Conservation (phyloP, 495 filamentous ascomycete genomes). For the Daldinia childiae region DNA sequence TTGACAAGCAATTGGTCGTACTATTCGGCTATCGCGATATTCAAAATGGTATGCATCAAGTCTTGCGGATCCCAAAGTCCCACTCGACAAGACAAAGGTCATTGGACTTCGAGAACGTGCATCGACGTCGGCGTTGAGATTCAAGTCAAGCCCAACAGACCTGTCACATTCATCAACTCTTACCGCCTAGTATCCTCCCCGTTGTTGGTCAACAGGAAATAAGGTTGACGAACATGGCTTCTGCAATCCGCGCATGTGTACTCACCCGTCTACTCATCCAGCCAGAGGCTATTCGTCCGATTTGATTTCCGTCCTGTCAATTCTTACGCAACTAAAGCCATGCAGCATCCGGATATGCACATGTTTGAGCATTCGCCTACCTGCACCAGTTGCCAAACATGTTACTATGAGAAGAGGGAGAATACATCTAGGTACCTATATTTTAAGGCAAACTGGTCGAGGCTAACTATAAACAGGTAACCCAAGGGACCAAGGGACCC, state of each 20-base stretch:
- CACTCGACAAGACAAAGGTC: constrained; percentile 22
- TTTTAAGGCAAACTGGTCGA: constrained; percentile 8
- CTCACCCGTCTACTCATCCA: constrained; percentile 5
- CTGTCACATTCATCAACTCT: constrained; percentile 36
- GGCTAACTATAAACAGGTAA: constrained; percentile 28
- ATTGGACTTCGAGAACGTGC: constrained; percentile 40
- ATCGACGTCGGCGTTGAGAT: constrained; percentile 29
- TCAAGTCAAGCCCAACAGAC: constrained; percentile 21
- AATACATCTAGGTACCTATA: constrained; percentile 1
- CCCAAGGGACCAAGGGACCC: too few relatives aligned
- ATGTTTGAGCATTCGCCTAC: constrained; percentile 27
- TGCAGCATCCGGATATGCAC: constrained; percentile 31
- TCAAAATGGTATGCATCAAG: constrained; percentile 38
- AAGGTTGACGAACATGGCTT: constrained; percentile 30
- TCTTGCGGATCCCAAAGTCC: constrained; percentile 35
- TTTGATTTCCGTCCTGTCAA: constrained; percentile 31
- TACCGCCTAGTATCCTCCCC: constrained; percentile 16
- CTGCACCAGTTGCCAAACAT: constrained; percentile 35
- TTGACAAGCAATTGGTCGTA: constrained; percentile 36
- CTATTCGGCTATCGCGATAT: constrained; percentile 44
- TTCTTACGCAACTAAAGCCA: constrained; percentile 31
- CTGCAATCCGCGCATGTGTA: constrained; percentile 12
- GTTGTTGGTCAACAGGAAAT: constrained; percentile 31
- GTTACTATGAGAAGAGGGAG: constrained; percentile 12
- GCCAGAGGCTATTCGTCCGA: constrained; percentile 22